phyloP scores from a whole-genome alignment of 208 protist genomes.

The Herpetomonas samuelpessoai region DNA sequence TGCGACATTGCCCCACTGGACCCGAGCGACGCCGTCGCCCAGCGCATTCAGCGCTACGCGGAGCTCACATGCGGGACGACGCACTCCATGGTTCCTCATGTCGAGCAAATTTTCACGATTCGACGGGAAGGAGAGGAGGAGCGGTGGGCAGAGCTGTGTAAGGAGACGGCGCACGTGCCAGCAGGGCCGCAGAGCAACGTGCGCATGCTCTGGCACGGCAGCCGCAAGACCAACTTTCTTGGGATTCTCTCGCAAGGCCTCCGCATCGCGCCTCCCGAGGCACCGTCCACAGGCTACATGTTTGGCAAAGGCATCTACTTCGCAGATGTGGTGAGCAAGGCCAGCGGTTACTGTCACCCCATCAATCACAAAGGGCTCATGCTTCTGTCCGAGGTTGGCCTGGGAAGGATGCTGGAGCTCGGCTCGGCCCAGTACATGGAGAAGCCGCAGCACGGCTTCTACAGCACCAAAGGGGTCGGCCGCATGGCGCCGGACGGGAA shows the following conservation, averaged over 20 bases:
- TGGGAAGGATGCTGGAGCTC: conserved; percentile 61
- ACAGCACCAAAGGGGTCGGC: conserved; percentile 42
- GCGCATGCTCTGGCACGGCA: conserved; percentile 82
- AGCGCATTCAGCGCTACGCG: conserved; percentile 38
- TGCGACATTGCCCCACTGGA: conserved; percentile 24
- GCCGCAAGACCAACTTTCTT: conserved; percentile 72
- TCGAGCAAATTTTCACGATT: conserved; percentile 43
- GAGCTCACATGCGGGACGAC: conserved; percentile 44
- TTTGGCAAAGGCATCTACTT: conserved; percentile 85
- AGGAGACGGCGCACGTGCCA: conserved; percentile 4
- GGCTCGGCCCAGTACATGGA: conserved; percentile 39
- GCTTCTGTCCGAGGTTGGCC: conserved; percentile 65
- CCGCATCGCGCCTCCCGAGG: conserved; percentile 86
- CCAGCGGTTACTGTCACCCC: conserved; percentile 52
- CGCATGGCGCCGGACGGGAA: conserved; percentile 17
- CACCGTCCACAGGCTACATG: conserved; percentile 78
- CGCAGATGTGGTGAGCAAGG: conserved; percentile 61
- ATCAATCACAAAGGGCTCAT: conserved; percentile 43
- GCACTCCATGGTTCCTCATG: conserved; percentile 25
- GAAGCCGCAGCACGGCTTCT: conserved; percentile 24
- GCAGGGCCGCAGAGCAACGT: conserved; percentile 21
- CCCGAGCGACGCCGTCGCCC: conserved; percentile 10
- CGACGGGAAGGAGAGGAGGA: conserved; percentile 30
- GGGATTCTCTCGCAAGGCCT: conserved; percentile 82
- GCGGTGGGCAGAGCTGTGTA: conserved; percentile 18